Base-by-base conservation (phyloP, 2,329 filamentous ascomycete species). In the Exophiala lecanii-corni region DNA sequence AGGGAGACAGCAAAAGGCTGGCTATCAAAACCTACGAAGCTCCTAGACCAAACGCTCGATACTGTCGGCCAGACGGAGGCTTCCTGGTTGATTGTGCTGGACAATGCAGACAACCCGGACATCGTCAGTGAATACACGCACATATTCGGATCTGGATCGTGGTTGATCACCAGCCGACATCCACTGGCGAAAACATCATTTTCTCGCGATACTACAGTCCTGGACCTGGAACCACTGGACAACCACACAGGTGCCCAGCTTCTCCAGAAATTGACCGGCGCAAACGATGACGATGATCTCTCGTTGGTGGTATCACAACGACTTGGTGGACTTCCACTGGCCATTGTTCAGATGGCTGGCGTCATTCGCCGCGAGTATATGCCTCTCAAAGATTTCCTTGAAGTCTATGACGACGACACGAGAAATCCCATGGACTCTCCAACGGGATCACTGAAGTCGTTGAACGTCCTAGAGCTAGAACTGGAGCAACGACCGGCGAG, bases 81-180 rank as follows among this genome's bases (percentile, higher is more conserved):
- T 18, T 39, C 49, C 12, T 55, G 56, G 56, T 51, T 59, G 5
- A 26, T 59, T 16, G 45, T 59, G n/a, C 56, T 55, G 36, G 56
- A 60, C 41, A 55, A 55, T 28, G 56, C 49, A 13, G 51, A 56
- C 39, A 45, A 56, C 32, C 55, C 49, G 18, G 46, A 43, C 19
- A 52, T 58, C 19, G 41, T 60, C 2, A 43, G 19, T 7, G 54
- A 57, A 20, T 59, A 52, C 41, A 57, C 54, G 57, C 57, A 55
- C 4, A 17, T 40, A 20, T 15, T 39, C 13, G 51, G 53, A 9
- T 36, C 15, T 13, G 57, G 57, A 13, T 55, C 51, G 21, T 42
- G 58, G 19, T 50, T 59, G 1, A 52, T 59, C 25, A 59, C 57
- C 10, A 59, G 57, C 28, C 54, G 57, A 5, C 45, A 57, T 36